Conservation (phyloP, 2,329 filamentous ascomycete species). For the Aspergillus niger region DNA sequence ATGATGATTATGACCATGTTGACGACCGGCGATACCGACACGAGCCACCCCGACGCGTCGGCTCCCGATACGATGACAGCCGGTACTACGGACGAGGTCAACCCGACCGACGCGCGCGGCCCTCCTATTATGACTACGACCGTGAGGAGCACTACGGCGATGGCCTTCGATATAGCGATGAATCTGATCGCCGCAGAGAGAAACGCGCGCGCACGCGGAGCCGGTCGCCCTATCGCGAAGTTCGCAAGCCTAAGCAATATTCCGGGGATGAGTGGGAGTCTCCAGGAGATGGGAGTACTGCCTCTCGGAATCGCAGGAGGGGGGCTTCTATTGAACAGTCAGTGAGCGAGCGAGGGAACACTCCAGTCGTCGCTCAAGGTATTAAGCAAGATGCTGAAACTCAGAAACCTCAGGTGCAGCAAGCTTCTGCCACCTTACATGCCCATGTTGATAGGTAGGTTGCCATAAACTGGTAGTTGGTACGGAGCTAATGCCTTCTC, state of each 20-base stretch:
- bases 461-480: not conserved
- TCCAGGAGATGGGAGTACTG: conserved; percentile 28
- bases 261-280: conserved; percentile 37
- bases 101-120: conserved; percentile 40
- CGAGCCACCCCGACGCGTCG: conserved; percentile 36
- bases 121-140: conserved; percentile 56
- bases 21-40: conserved; percentile 34
- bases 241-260: conserved; percentile 42
- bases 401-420: conserved; percentile 61
- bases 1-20: conserved; percentile 27
- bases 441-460: conserved; percentile 45
- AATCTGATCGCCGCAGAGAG: conserved; percentile 51
- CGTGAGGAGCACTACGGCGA: conserved; percentile 46
- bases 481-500: conserved; percentile 16
- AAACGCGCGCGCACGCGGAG: conserved; percentile 61
- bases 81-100: conserved; percentile 42
- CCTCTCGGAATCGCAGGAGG: conserved; percentile 43
- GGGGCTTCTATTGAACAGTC: conserved; percentile 59
- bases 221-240: conserved; percentile 48
- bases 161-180: conserved; percentile 53
- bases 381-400: conserved; percentile 68
- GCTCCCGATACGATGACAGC: conserved; percentile 41
- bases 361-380: conserved; percentile 60
- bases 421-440: conserved; percentile 46
- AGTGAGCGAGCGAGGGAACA: conserved; percentile 65